Evolutionary conservation across 1,284 basidiomycete genomes (phyloP).

Genomic region (Neotropicomus parvogracilis): DNA sequence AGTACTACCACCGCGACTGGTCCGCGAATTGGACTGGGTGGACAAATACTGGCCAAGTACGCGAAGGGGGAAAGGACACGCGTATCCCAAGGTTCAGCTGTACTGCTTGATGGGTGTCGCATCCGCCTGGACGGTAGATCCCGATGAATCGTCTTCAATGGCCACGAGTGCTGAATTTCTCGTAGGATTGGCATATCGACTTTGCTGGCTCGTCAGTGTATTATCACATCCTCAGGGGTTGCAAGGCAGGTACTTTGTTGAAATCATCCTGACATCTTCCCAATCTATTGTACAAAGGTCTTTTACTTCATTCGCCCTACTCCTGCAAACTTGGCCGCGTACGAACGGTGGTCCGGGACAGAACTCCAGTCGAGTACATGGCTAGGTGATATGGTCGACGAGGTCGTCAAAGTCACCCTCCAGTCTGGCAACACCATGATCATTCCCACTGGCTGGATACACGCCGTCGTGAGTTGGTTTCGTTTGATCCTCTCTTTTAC

Average conservation of each 20-base stretch:
- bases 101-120: conserved; percentile 92
- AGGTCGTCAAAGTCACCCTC: conserved; percentile 83
- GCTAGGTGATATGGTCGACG: conserved; percentile 88
- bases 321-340: conserved; percentile 81
- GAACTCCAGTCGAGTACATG: conserved; percentile 85
- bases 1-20: conserved; percentile 80
- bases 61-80: conserved; percentile 66
- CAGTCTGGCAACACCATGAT: conserved; percentile 92
- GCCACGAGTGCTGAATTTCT: conserved; percentile 9
- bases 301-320: conserved; percentile 97
- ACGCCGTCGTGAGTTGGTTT: conserved; percentile 75
- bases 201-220: conserved; percentile 95
- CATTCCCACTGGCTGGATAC: conserved; percentile 96
- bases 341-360: conserved; percentile 86
- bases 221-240: conserved; percentile 83
- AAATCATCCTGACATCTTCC: conserved; percentile 12
- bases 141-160: background rate
- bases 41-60: conserved; percentile 89
- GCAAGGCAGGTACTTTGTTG: conserved; percentile 53
- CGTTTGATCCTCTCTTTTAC: background rate
- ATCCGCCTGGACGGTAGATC: conserved; percentile 84
- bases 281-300: conserved; percentile 46
- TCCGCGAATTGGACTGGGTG: conserved; percentile 94
- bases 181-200: conserved; percentile 93
- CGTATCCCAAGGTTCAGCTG: conserved; percentile 91